Conservation (phyloP, 257 asterid species). For the Anisodus tanguticus region DNA sequence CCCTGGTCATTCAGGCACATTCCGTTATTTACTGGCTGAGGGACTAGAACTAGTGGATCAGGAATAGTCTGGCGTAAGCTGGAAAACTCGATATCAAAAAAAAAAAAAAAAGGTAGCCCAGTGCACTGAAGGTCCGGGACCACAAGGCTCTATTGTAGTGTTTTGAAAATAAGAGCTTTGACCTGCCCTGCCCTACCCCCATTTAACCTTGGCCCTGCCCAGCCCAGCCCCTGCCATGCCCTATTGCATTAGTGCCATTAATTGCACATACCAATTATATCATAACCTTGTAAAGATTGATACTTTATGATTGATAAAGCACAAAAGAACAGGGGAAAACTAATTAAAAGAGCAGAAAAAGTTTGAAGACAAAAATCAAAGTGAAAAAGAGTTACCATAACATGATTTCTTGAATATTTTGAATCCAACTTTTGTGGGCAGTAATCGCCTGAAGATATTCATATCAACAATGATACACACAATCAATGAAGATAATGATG, state of each 20-base stretch:
- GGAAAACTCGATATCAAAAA: no score
- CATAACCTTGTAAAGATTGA: not conserved
- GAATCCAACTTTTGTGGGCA: conserved; percentile 43
- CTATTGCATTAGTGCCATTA: not conserved
- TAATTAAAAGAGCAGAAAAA: not conserved
- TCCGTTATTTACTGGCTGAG: no score
- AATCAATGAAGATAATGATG: conserved; percentile 24
- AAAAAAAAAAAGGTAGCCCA: no score
- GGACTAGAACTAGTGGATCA: no score
- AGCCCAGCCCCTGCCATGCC: no score
- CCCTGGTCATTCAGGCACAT: no score
- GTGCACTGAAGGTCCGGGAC: no score
- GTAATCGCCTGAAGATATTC: conserved; percentile 65
- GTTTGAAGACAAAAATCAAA: not conserved
- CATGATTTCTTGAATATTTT: conserved; percentile 46
- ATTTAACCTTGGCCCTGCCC: no score
- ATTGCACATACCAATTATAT: not conserved
- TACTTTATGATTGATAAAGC: not conserved
- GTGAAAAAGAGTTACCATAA: conserved; percentile 51
- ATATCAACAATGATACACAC: conserved; percentile 43
- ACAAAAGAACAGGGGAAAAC: conserved; percentile 4
- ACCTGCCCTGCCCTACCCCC: no score
- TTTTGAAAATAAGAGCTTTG: no score
- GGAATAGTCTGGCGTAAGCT: no score
- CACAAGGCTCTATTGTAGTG: no score